phyloP scores from a whole-genome alignment of 495 filamentous ascomycete genomes.

The Lichina pygmaea region DNA sequence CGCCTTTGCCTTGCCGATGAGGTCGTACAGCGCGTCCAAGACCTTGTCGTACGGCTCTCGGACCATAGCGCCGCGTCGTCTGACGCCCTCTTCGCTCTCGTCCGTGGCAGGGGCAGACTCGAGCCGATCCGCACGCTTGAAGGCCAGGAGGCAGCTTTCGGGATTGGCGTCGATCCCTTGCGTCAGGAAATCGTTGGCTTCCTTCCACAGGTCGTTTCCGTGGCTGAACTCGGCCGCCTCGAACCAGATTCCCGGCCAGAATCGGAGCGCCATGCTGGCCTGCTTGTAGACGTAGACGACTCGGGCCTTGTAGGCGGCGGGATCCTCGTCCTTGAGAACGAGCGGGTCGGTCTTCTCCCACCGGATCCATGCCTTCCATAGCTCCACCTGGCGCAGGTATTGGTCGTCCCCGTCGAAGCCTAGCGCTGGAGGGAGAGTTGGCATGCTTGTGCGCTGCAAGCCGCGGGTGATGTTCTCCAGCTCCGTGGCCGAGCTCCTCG shows the following conservation, averaged over 20 bases:
- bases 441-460: constrained; percentile 48
- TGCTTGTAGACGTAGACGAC: constrained; percentile 82
- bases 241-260: constrained; percentile 87
- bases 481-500: constrained; percentile 57
- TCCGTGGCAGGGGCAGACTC: constrained; percentile 44
- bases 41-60: constrained; percentile 61
- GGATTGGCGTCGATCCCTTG: constrained; percentile 74
- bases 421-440: constrained; percentile 50
- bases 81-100: constrained; percentile 38
- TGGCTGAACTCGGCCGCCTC: constrained; percentile 88
- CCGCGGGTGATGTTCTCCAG: constrained; percentile 64
- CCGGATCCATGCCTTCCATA: constrained; percentile 79
- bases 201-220: constrained; percentile 36
- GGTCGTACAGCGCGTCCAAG: constrained; percentile 57
- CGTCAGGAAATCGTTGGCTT: constrained; percentile 51
- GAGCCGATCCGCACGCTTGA: constrained; percentile 67
- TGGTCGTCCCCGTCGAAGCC: constrained; percentile 75
- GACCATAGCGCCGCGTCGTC: constrained; percentile 42
- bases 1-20: constrained; percentile 44
- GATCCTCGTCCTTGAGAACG: constrained; percentile 56
- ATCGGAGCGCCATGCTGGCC: constrained; percentile 74
- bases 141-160: constrained; percentile 69
- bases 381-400: constrained; percentile 58
- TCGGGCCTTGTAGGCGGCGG: constrained; percentile 39
- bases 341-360: constrained; percentile 90